A percentile compares a stretch with the other conserved stretches of the same genome.
Evolutionary conservation across 2,329 filamentous ascomycete species (phyloP).

Genomic region (Albifimbria verrucaria): DNA sequence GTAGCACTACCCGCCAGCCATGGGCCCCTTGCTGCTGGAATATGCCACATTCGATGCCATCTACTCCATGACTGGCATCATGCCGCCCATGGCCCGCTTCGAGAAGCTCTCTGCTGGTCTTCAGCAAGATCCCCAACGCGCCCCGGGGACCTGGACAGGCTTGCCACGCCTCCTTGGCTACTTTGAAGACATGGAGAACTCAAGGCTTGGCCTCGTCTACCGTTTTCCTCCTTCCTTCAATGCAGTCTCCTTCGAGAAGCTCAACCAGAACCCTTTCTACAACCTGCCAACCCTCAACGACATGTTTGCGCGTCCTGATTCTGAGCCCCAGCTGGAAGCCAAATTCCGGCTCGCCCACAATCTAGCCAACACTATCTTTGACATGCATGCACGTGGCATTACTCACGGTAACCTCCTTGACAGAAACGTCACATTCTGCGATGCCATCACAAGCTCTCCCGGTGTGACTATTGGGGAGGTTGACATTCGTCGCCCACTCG

Average conservation of each 20-base stretch:
- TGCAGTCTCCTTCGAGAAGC: constrained; percentile 50
- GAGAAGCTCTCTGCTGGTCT: constrained; percentile 60
- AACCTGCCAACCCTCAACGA: constrained; percentile 52
- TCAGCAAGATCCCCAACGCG: constrained; percentile 49
- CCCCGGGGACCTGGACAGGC: constrained; percentile 57
- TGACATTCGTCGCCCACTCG: constrained; percentile 64
- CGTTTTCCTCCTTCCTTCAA: constrained; percentile 66
- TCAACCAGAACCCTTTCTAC: constrained; percentile 47
- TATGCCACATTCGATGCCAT: constrained; percentile 65
- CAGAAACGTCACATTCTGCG: constrained; percentile 65
- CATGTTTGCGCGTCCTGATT: constrained; percentile 47
- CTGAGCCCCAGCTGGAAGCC: constrained; percentile 67
- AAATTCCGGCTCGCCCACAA: constrained; percentile 74
- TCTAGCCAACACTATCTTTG: constrained; percentile 68
- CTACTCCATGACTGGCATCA: constrained; percentile 59
- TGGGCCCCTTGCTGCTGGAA: constrained; percentile 65
- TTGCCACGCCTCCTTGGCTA: constrained; percentile 62
- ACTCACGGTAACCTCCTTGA: constrained; percentile 68
- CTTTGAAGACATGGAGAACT: constrained; percentile 69
- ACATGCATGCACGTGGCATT: constrained; percentile 66
- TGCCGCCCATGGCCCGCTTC: constrained; percentile 62
- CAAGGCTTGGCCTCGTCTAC: constrained; percentile 72
- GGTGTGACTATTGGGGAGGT: constrained; percentile 43
- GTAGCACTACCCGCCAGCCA: constrained; percentile 37
- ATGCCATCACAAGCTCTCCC: constrained; percentile 37